phyloP scores from a whole-genome alignment of 2,329 filamentous ascomycete species.

The Bimuria novae-zelandiae region DNA sequence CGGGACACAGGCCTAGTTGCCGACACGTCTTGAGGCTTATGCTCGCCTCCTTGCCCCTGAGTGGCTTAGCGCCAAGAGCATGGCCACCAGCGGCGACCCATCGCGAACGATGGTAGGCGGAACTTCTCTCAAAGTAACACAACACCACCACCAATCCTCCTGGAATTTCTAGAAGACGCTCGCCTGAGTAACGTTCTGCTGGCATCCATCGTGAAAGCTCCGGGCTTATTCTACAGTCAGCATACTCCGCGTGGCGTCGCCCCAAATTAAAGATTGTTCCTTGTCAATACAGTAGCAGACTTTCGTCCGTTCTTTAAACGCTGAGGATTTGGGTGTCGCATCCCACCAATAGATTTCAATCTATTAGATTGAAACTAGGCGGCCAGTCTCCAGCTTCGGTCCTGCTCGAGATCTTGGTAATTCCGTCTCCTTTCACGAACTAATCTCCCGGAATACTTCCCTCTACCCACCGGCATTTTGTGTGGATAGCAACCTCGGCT shows the following conservation, averaged over 20 bases:
- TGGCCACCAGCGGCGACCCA: not conserved
- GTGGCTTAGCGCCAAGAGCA: slow-evolving; percentile 15
- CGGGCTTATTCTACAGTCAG: slow-evolving; percentile 2
- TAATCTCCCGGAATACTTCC: slow-evolving; percentile 30
- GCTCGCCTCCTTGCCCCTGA: slow-evolving; percentile 26
- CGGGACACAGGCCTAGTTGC: slow-evolving; percentile 31
- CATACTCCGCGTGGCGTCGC: slow-evolving; percentile 22
- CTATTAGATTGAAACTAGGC: slow-evolving; percentile 37
- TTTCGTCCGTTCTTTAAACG: slow-evolving; percentile 5
- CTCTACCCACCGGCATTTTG: slow-evolving; percentile 35
- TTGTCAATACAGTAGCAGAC: slow-evolving; percentile 25
- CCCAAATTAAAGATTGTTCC: slow-evolving; percentile 23
- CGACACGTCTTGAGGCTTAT: not conserved
- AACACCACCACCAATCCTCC: slow-evolving; percentile 5
- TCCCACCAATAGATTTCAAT: slow-evolving; percentile 30
- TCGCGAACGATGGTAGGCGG: slow-evolving; percentile 3
- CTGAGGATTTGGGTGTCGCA: slow-evolving; percentile 28
- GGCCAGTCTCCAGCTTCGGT: slow-evolving; percentile 4
- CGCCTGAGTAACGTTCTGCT: slow-evolving; percentile 3
- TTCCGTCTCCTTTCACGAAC: slow-evolving; percentile 20
- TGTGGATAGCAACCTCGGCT: slow-evolving; percentile 12
- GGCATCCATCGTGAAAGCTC: not conserved
- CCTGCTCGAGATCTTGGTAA: slow-evolving; percentile 13
- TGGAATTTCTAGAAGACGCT: not conserved
- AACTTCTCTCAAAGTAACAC: slow-evolving; percentile 1